A percentile compares a stretch with the other conserved stretches of the same genome.
These are phyloP conservation scores for Apostasia shenzhenica DNA, from an alignment of 106 monocot genomes.

Conservation along the genomic window DNA sequence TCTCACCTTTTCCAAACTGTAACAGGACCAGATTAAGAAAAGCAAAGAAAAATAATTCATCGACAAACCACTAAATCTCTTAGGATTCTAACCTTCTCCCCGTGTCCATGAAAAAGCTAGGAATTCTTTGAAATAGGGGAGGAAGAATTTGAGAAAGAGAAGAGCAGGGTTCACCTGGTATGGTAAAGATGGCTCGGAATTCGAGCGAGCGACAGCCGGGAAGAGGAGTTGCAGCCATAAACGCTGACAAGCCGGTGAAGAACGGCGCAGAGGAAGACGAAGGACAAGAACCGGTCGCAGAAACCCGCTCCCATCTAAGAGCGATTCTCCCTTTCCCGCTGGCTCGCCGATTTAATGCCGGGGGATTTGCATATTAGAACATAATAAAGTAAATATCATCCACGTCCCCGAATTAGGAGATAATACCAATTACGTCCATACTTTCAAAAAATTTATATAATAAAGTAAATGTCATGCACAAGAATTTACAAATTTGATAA, in stretches of 20 bases:
- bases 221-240: constrained; percentile 28
- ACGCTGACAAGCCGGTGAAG: constrained; percentile 9
- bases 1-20: not conserved
- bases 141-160: no score
- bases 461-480: no score
- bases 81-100: not conserved
- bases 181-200: constrained; percentile 77
- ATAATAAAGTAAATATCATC: no score
- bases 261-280: constrained; percentile 17
- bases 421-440: no score
- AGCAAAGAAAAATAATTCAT: not conserved
- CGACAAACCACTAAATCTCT: not conserved
- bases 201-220: constrained; percentile 28
- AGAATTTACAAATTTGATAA: no score
- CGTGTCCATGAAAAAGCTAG: not conserved
- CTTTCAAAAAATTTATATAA: no score
- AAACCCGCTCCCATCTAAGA: not conserved
- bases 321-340: no score
- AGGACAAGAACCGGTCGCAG: not conserved
- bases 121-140: not conserved
- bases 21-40: not conserved
- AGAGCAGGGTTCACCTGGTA: constrained; percentile 40
- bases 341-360: no score
- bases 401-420: no score
- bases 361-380: no score